A percentile compares a stretch with the other conserved stretches of the same genome.
Evolutionary conservation across 1,139 yeast species (phyloP).

Genomic region (Suhomyces bribrorum): DNA sequence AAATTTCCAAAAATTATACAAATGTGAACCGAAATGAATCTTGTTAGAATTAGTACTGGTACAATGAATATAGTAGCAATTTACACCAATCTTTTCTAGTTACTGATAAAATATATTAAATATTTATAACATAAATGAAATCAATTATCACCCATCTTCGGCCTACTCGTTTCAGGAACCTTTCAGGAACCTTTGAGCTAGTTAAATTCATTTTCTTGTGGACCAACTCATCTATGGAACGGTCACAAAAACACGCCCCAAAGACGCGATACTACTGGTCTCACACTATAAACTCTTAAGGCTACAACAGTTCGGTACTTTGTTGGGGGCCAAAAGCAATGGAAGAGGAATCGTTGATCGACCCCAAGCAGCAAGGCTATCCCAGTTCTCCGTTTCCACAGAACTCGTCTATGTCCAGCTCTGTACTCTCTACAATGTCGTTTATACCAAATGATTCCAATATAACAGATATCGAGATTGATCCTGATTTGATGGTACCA

Average conservation of each 20-base stretch:
- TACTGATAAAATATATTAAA: too few relatives aligned
- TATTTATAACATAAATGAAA: too few relatives aligned
- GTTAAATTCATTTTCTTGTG: background rate
- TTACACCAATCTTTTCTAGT: too few relatives aligned
- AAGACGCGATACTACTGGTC: constrained; percentile 10
- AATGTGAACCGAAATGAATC: too few relatives aligned
- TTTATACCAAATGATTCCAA: constrained; percentile 17
- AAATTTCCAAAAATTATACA: too few relatives aligned
- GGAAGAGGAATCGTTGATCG: constrained; percentile 3
- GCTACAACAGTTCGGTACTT: background rate
- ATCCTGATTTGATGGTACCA: constrained; percentile 7
- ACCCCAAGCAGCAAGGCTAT: background rate
- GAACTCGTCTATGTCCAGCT: background rate
- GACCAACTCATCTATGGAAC: background rate
- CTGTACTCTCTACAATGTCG: constrained; percentile 7
- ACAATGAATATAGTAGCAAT: too few relatives aligned
- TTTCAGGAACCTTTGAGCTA: too few relatives aligned
- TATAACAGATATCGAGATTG: constrained; percentile 20
- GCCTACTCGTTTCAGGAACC: too few relatives aligned
- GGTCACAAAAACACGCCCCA: constrained; percentile 7
- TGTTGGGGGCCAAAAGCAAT: background rate
- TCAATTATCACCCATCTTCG: too few relatives aligned
- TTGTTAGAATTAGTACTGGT: too few relatives aligned
- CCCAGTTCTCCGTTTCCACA: constrained; percentile 1
- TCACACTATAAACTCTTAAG: background rate